Base-by-base conservation (phyloP, 2,329 filamentous ascomycete species). In the Monascus ruber region DNA sequence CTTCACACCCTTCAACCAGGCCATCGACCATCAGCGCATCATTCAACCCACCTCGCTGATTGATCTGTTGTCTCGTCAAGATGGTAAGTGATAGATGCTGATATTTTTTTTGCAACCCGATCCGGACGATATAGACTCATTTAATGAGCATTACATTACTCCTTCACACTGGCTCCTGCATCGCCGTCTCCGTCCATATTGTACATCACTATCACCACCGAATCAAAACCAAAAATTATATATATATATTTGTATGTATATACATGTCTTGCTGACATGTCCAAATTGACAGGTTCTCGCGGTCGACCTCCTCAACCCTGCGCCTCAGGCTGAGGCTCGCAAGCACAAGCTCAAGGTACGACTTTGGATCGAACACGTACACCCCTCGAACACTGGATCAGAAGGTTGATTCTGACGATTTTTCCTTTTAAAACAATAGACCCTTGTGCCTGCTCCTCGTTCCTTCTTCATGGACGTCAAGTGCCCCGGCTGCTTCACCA, bases 391-490 rank as follows among this genome's bases (percentile, higher is more conserved):
- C 3, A 17, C 17, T 17, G 41, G 37, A 47, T 35, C 42, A 38
- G 36, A 41, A 41, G 36, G 31, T 29, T 40, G 43, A 33, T 34
- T 35, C 26, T 37, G 36, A 41, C 33, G 39, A 34, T 31, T 17
- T 26, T 7, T 17, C 6, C 33, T 32, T 26, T 48, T 35, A 40
- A 24, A n/a, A 31, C 24, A 37, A 47, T 56, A 93, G 87, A 87
- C 79, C 57, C 85, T 98, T 62, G 91, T 98, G 68, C 91, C 91
- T 63, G 83, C 79, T 55, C 91, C 91, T 63, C 86, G 91, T 70
- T 96, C 89, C 57, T 98, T 96, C 85, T 98, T 98, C 85, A 98
- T 98, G 91, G 91, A 98, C 70, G 91, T 98, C 78, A 98, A 98
- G 84, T 98, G 91, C 85, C 91, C 91, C 69, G 91, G 91, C 65